Conservation (phyloP, 441 rosid species). For the Populus hybrid region DNA sequence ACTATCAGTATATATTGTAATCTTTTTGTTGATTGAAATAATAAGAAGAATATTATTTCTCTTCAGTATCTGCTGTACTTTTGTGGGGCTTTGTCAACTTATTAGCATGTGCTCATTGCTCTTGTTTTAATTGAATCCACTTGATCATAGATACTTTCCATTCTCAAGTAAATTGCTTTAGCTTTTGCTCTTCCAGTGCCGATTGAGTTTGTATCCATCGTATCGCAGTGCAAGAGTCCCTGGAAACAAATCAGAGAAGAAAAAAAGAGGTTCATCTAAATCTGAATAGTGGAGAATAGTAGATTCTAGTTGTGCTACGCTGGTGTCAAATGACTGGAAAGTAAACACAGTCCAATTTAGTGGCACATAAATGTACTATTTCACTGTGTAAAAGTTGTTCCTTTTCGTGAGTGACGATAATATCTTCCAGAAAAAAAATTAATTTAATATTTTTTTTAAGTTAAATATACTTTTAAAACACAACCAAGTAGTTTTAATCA, state of each 20-base stretch:
- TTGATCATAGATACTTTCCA: conserved; percentile 10
- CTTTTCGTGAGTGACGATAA: neutral
- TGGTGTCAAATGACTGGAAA: conserved; percentile 28
- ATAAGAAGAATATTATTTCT: no score
- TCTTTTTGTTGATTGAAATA: no score
- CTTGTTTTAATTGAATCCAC: conserved; percentile 8
- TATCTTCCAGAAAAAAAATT: no score
- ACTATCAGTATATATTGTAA: no score
- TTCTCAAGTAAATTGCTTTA: neutral
- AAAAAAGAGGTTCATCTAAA: neutral
- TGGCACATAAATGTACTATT: neutral
- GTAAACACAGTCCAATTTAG: neutral
- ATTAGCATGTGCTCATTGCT: neutral
- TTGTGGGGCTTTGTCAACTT: neutral
- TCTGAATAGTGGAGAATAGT: conserved; percentile 28
- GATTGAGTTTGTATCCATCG: conserved; percentile 1
- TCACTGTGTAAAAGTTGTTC: neutral
- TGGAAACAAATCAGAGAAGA: neutral
- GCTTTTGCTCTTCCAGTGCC: neutral
- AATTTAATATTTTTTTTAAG: neutral
- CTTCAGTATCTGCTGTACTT: neutral
- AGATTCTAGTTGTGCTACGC: conserved; percentile 13
- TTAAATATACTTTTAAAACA: neutral
- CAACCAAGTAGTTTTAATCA: neutral
- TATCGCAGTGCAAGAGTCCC: neutral